Conservation (phyloP, 345 rosid species). For the Toxicodendron radicans region DNA sequence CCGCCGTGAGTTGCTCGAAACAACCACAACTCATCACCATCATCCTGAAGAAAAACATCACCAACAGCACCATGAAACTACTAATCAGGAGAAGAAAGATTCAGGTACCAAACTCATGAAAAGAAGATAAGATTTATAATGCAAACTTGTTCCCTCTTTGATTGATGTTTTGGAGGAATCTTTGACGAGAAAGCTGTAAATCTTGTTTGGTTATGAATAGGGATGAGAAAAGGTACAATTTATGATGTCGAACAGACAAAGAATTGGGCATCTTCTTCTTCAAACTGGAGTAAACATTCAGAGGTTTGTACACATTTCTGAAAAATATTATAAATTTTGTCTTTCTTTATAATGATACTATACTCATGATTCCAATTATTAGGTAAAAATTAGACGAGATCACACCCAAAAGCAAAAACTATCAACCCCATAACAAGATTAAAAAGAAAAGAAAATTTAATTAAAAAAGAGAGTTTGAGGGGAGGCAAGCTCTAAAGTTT, state of each 20-base stretch:
- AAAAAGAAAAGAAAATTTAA: constrained; percentile 1
- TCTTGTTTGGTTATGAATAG: constrained; percentile 18
- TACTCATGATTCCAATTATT: too few relatives aligned
- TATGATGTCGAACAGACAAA: constrained; percentile 41
- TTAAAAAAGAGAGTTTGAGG: not conserved
- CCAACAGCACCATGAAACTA: not conserved
- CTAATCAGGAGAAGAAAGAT: constrained; percentile 24
- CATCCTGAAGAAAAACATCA: constrained; percentile 24
- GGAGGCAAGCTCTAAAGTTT: constrained; percentile 11
- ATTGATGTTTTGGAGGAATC: not conserved
- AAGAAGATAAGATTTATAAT: not conserved
- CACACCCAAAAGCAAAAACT: too few relatives aligned
- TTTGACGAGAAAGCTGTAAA: not conserved
- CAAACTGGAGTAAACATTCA: constrained; percentile 26
- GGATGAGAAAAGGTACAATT: constrained; percentile 28
- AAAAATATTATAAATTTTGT: not conserved
- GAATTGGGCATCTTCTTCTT: constrained; percentile 31
- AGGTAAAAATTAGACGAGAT: too few relatives aligned
- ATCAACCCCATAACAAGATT: constrained; percentile 17
- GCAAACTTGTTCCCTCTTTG: not conserved
- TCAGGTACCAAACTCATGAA: constrained; percentile 16
- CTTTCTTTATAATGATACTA: constrained; percentile 2
- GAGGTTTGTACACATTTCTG: constrained; percentile 33
- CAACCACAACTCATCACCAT: not conserved
- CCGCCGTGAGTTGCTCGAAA: constrained; percentile 42